Evolutionary conservation across 257 asterid species (phyloP).

Genomic region (Solanum virginianum): DNA sequence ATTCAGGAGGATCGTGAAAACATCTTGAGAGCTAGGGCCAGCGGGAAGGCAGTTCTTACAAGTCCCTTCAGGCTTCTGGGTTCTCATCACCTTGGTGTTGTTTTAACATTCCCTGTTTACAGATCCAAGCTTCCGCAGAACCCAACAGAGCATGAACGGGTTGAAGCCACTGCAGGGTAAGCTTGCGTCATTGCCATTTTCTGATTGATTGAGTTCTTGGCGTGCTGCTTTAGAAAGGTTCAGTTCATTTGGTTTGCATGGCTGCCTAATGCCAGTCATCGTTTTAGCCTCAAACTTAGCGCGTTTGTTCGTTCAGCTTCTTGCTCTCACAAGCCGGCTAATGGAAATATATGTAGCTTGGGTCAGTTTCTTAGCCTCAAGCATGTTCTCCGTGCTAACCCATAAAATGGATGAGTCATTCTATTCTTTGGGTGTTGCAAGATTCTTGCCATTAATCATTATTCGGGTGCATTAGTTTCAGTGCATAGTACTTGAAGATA

Average conservation of each 20-base stretch:
- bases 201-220: neutral
- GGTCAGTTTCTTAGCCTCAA: neutral
- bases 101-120: constrained; percentile 86
- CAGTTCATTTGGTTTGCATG: neutral
- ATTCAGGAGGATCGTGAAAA: constrained; percentile 91
- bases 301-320: neutral
- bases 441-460: neutral
- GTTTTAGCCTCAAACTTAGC: neutral
- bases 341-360: neutral
- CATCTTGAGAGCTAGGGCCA: constrained; percentile 74
- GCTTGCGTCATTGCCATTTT: neutral
- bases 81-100: constrained; percentile 83
- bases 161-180: constrained; percentile 81
- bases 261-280: neutral
- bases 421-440: neutral
- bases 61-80: constrained; percentile 77
- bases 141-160: constrained; percentile 59
- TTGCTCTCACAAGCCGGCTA: neutral
- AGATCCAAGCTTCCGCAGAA: constrained; percentile 45
- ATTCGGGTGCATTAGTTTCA: neutral
- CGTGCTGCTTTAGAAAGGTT: neutral
- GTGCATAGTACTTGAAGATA: neutral
- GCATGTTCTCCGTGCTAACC: neutral
- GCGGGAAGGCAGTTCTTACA: constrained; percentile 94
- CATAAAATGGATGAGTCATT: neutral